Conservation (phyloP, 345 rosid genomes). For the Syzygium oleosum region DNA sequence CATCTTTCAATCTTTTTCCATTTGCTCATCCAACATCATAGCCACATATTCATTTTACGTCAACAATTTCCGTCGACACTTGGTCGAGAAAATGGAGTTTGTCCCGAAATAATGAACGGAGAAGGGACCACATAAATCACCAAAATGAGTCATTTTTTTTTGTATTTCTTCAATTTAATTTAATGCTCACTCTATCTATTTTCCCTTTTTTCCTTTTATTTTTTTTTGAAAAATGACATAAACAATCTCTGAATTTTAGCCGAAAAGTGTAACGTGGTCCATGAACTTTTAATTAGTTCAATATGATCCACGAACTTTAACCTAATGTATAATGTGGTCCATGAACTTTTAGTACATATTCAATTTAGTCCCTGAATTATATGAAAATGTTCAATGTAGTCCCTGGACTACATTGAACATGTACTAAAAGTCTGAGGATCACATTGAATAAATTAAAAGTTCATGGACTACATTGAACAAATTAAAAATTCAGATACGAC, state of each 20-base stretch:
- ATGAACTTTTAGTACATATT: too few relatives aligned
- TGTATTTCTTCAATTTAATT: neutral
- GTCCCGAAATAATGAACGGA: neutral
- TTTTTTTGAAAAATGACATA: too few relatives aligned
- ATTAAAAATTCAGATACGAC: accelerated
- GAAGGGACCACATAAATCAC: neutral
- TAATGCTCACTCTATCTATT: neutral
- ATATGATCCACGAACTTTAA: too few relatives aligned
- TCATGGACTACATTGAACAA: too few relatives aligned
- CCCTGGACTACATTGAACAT: accelerated
- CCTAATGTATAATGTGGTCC: too few relatives aligned
- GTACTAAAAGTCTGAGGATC: too few relatives aligned
- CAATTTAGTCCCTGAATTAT: too few relatives aligned
- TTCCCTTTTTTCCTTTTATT: neutral
- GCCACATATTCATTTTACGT: neutral
- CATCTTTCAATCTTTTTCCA: neutral
- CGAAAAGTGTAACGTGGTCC: too few relatives aligned
- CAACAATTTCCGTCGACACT: neutral
- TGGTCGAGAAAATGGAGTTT: neutral
- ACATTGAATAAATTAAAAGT: too few relatives aligned
- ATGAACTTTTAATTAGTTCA: too few relatives aligned
- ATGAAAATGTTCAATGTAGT: too few relatives aligned
- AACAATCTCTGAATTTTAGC: too few relatives aligned
- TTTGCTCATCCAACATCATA: accelerated
- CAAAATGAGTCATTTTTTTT: neutral